phyloP scores from a whole-genome alignment of 352 stramenopile species.

The Peronospora belbahrii region DNA sequence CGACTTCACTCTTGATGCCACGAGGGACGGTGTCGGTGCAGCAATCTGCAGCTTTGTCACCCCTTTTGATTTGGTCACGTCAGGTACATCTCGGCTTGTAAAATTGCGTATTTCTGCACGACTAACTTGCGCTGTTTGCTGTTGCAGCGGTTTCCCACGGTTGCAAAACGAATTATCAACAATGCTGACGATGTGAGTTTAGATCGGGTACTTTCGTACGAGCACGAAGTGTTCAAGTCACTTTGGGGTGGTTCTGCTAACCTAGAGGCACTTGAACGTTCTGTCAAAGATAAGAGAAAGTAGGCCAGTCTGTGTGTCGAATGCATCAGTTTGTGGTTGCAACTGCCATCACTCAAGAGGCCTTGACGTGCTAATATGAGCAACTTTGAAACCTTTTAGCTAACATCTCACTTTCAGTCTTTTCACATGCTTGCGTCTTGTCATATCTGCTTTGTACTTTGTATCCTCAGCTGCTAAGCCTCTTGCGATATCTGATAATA shows the following conservation, averaged over 20 bases:
- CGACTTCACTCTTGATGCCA: constrained; percentile 48
- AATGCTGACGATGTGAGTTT: constrained; percentile 61
- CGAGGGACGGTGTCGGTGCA: constrained; percentile 16
- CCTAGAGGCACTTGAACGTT: constrained; percentile 46
- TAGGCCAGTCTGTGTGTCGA: neutral
- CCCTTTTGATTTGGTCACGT: constrained; percentile 40
- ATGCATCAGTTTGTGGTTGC: no score
- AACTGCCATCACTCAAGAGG: neutral
- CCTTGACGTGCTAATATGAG: no score
- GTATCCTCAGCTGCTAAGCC: no score
- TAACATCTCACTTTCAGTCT: neutral
- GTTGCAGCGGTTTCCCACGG: constrained; percentile 60
- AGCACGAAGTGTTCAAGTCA: constrained; percentile 57
- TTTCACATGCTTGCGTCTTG: no score
- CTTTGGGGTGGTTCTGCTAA: constrained; percentile 76
- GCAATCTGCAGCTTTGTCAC: constrained; percentile 42
- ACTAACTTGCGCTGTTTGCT: neutral
- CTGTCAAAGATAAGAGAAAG: constrained; percentile 32
- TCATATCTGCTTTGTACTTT: no score
- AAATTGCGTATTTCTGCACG: neutral
- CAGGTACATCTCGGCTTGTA: constrained; percentile 26
- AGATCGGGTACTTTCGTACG: constrained; percentile 47
- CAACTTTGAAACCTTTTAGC: no score
- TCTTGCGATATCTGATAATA: no score
- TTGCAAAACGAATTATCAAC: constrained; percentile 64